Evolutionary conservation across 1,139 yeast genomes (phyloP), one percentile per base, ranked within the genome.

Genomic region (Debaryomycetaceae sp.): DNA sequence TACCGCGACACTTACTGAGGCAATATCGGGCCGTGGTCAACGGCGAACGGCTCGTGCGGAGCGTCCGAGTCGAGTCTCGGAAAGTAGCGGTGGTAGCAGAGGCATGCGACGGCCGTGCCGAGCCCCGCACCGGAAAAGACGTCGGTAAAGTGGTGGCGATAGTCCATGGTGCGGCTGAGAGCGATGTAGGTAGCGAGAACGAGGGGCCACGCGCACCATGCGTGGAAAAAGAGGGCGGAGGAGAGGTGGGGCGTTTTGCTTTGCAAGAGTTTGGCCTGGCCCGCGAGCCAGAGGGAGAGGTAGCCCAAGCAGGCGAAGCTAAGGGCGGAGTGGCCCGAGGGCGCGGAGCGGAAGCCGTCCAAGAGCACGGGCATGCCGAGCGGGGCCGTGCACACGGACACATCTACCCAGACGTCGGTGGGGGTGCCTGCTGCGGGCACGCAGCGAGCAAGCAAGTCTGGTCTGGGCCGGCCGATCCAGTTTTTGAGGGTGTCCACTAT

Each of bases 381-480:
- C 0, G 64, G 63, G n/a, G 62, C 62, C 4, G 63, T 53, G 37
- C 71, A 64, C 16, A 62, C 62, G 4, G 48, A 46, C 16, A 61
- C 37, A 22, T 53, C 58, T 4, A 62, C 66, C 29, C 72, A 64
- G 23, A 47, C 52, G 33, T 62, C 50, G 15, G 12, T 10, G 1
- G 62, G 48, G 1, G 71, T 56, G 4, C 49, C 55, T 11, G 41
- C 34, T 4, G 31, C 42, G 2, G 87, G 79, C 12, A 63, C 57
- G 53, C 94, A 82, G 29, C 94, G 54, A 4, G 71, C 74, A 19
- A 82, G 51, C 42, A 82, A 80, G 48, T 82, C 94, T 0, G 94
- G 94, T 23, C 94, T 58, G 25, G 80, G 82, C 39, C 83, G 62
- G n/a, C 86, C 90, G 23, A 82, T 72, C 76, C 82, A 72, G 37